Conservation (phyloP, 169 alveolate genomes). For the Plasmodium gaboni region DNA sequence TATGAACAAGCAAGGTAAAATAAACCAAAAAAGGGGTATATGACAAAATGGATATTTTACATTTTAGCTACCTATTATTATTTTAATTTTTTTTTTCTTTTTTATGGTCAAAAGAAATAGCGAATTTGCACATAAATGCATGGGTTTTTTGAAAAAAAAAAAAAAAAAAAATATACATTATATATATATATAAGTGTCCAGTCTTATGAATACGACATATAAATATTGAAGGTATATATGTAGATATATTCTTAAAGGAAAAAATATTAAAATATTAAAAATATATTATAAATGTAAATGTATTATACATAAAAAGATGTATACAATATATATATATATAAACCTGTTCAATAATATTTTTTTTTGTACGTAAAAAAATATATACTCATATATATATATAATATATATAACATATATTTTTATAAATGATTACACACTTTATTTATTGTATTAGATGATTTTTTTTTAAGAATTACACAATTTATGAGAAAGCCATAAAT, state of each 20-base stretch:
- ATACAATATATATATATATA: too few species aligned
- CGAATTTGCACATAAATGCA: constrained; percentile 65
- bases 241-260: constrained; percentile 36
- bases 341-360: too few species aligned
- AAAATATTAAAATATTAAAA: constrained; percentile 2
- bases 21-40: constrained; percentile 3
- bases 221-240: constrained; percentile 10
- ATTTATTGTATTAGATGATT: too few species aligned
- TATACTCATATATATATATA: too few species aligned
- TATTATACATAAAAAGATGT: too few species aligned
- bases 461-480: too few species aligned
- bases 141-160: constrained; percentile 9
- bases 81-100: constrained; percentile 8
- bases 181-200: neutral
- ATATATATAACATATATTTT: too few species aligned
- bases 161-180: neutral
- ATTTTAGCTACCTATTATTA: constrained; percentile 25
- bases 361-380: too few species aligned
- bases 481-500: too few species aligned
- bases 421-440: too few species aligned
- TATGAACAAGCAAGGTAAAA: constrained; percentile 29
- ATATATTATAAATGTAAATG: too few species aligned
- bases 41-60: neutral
- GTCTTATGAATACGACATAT: constrained; percentile 40
- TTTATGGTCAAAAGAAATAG: neutral